Evolutionary conservation across 2,329 filamentous ascomycete genomes (phyloP), one percentile per base, ranked within the genome.

Genomic region (Penicillium psychrosexuale): DNA sequence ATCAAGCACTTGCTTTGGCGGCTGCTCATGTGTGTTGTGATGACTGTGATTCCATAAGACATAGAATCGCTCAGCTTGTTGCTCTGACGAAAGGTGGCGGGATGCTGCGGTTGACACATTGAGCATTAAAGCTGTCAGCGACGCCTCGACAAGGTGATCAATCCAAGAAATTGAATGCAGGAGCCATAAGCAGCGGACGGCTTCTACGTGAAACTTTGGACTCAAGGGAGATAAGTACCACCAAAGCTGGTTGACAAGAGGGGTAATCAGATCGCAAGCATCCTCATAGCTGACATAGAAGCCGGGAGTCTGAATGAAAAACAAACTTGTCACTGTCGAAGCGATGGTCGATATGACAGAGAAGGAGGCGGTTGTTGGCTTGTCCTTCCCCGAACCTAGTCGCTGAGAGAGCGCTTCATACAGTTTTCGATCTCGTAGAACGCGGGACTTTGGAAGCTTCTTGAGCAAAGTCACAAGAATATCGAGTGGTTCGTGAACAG

Each of bases 181-280:
- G 61, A 91, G 85, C 90, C 94, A 96, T 37, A 99, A 77, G 62
- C 86, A 88, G 54, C 89, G 85, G 8, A 95, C 90, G 17, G 91
- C 87, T 75, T 99, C 95, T 31, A 99, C 92, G 67, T 97, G 94
- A 62, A 93, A 95, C 68, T 96, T 96, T 0, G 92, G 91, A 59
- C 87, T 86, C 12, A 86, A 81, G n/a, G 90, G 87, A 0, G 91
- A 89, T 37, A 99, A 75, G 66, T 90, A 91, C 5, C 77, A 72
- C 94, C 94, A 99, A 0, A 93, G 81, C 53, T 87, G 82, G 1
- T 79, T 78, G 15, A 94, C 85, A 22, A 97, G 76, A 28, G 83
- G 80, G 19, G 84, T 80, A 5, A 93, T 82, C 8, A 96, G 75
- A 51, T 73, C 52, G 77, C 80, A 52, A 80, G 87, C 47, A 87